phyloP scores from a whole-genome alignment of 1,284 basidiomycete species.

The Puccinia coronata region DNA sequence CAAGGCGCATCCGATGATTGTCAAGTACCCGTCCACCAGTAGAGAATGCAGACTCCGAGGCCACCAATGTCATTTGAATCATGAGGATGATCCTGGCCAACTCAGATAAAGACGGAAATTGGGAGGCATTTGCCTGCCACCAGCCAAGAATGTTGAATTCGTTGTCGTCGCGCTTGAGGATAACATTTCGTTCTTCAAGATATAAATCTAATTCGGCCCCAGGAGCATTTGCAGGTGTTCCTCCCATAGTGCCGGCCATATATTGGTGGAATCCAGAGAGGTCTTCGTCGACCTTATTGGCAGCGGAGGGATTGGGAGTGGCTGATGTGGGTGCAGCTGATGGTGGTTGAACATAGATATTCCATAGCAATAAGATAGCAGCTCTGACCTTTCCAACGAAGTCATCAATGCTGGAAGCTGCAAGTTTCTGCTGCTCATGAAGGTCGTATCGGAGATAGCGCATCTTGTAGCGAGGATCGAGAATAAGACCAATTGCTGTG shows the following conservation, averaged over 20 bases:
- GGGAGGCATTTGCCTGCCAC: background rate
- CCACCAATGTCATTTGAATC: background rate
- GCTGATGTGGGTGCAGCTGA: background rate
- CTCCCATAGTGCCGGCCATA: slow-evolving; percentile 21
- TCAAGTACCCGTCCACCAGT: background rate
- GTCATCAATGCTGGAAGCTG: background rate
- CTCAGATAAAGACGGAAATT: background rate
- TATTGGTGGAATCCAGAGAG: background rate
- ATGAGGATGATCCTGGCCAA: background rate
- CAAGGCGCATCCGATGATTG: background rate
- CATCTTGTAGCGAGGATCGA: background rate
- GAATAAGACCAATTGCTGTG: background rate
- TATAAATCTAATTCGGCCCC: background rate
- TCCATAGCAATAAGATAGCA: background rate
- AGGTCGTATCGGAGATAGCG: background rate
- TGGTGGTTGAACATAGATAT: background rate
- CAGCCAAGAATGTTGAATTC: background rate
- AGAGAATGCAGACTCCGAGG: background rate
- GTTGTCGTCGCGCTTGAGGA: background rate
- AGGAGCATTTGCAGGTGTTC: background rate
- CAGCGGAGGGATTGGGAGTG: background rate
- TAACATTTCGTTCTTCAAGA: slow-evolving; percentile 14
- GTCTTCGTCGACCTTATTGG: background rate
- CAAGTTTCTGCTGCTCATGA: background rate
- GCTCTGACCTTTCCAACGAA: background rate